A percentile compares a stretch with the other conserved stretches of the same genome.
Evolutionary conservation across 2,329 filamentous ascomycete genomes (phyloP).

Genomic region (Pestalotiopsis sp.): DNA sequence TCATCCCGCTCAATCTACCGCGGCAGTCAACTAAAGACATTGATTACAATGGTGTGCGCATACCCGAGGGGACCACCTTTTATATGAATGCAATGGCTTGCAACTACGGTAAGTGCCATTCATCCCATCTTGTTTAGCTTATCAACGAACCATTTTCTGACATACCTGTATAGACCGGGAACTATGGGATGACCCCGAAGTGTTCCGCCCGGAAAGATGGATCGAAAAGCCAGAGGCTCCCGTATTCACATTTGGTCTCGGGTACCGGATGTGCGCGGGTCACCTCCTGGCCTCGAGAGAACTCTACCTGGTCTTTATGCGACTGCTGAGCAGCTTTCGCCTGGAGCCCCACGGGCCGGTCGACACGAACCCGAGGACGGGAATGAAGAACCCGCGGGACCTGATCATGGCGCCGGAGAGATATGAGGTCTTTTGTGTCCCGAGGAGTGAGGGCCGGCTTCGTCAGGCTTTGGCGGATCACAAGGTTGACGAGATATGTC

Average conservation of each 20-base stretch:
- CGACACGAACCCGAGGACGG: slow-evolving; percentile 3
- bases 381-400: slow-evolving; percentile 3
- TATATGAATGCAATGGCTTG: slow-evolving; percentile 72
- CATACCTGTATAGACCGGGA: not conserved
- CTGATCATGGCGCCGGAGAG: slow-evolving; percentile 5
- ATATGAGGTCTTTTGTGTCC: slow-evolving; percentile 7
- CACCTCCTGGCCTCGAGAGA: slow-evolving; percentile 8
- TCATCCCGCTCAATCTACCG: slow-evolving; percentile 64
- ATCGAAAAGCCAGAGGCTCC: slow-evolving; percentile 11
- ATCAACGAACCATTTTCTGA: not conserved
- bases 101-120: slow-evolving; percentile 56
- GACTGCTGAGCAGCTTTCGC: slow-evolving; percentile 11
- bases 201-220: slow-evolving; percentile 10
- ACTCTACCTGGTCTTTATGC: slow-evolving; percentile 11
- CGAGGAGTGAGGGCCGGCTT: slow-evolving; percentile 5
- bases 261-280: slow-evolving; percentile 13
- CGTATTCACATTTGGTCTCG: slow-evolving; percentile 10
- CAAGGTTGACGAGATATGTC: slow-evolving; percentile 2
- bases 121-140: not conserved
- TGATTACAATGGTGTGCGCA: slow-evolving; percentile 56
- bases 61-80: slow-evolving; percentile 65
- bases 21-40: slow-evolving; percentile 64
- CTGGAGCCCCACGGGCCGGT: not conserved
- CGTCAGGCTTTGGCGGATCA: slow-evolving; percentile 2
- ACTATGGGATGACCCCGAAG: slow-evolving; percentile 8